A percentile compares a stretch with the other conserved stretches of the same genome.
Conservation (phyloP, 176 grass and related monocot species). For the Calamus simplicifolius region DNA sequence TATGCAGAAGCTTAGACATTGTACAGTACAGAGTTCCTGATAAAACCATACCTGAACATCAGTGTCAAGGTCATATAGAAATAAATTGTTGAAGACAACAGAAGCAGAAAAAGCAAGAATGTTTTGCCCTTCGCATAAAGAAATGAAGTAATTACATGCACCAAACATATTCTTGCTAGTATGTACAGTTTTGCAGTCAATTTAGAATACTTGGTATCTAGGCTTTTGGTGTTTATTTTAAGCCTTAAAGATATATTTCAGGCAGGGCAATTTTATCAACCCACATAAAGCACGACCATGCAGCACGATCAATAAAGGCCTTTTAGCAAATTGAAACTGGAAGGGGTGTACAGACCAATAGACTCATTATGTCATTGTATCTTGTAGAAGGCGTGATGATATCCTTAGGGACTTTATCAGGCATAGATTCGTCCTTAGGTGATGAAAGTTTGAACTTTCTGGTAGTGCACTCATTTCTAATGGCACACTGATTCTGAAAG, state of each 20-base stretch:
- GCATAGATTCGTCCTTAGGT: slow-evolving; percentile 19
- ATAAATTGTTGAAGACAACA: too few relatives aligned
- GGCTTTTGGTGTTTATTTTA: background rate
- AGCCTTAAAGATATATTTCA: background rate
- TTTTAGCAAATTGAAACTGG: background rate
- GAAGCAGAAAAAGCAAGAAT: too few relatives aligned
- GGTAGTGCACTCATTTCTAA: slow-evolving; percentile 11
- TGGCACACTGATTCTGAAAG: slow-evolving; percentile 18
- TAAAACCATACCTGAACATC: too few relatives aligned
- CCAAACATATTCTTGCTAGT: too few relatives aligned
- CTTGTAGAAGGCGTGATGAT: slow-evolving; percentile 10
- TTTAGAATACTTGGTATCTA: background rate
- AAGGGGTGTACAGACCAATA: slow-evolving; percentile 15
- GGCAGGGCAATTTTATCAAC: background rate
- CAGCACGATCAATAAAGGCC: background rate
- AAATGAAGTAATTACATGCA: too few relatives aligned
- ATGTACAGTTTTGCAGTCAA: too few relatives aligned
- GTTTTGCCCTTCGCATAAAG: too few relatives aligned
- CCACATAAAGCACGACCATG: background rate
- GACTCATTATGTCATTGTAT: slow-evolving; percentile 5
- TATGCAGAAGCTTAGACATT: too few relatives aligned
- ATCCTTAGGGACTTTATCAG: slow-evolving; percentile 21
- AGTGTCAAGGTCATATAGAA: too few relatives aligned
- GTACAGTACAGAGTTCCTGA: too few relatives aligned
- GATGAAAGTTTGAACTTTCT: slow-evolving; percentile 4